Base-by-base conservation (phyloP, 2,329 filamentous ascomycete genomes). In the Aspergillus pseudoviridinutans region DNA sequence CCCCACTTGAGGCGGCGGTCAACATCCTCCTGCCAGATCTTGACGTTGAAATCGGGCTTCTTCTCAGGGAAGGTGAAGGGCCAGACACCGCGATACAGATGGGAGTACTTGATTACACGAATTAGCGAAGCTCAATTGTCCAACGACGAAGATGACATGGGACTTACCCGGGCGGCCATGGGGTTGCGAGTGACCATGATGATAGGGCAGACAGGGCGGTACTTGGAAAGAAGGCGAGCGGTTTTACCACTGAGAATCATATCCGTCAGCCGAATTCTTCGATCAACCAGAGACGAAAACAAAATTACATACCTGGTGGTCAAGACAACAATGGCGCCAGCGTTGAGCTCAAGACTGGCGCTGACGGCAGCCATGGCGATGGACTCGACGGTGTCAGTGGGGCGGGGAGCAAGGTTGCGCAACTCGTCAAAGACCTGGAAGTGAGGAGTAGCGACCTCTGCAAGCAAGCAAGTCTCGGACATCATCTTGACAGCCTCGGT, bases 11-110 rank as follows among this genome's bases (percentile, higher is more conserved):
- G 91, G 74, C 94, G 91, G 75, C 88, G 87, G 80, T 99, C 94
- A 68, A 99, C 94, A 78, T 99, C 93, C 82, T 97, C 92, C 82
- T 99, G 94, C 94, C 94, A 99, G 80, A 95, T 92, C 71, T 89
- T 86, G 78, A 89, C 85, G 75, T 84, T 85, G 79, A 97, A 99
- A 81, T 99, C 91, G 68, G 94, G 94, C 87, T 97, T 97, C 69
- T 81, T 79, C 82, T 96, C 90, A 54, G 88, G 85, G 84, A 97
- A 97, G 71, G 89, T 83, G 89, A 99, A 99, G 58, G 94, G 94
- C 76, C 97, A 99, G 61, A 99, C 93, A 69, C 94, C 94, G 74
- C 94, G 93, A 82, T 97, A 97, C 76, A 99, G 80, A 78, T 99
- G 94, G 66, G 87, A 89, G 78, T 94, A 97, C 79, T 82, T 62